A percentile compares a stretch with the other conserved stretches of the same genome.
These are phyloP conservation scores for Eucalyptus pauciflora DNA, from an alignment of 345 rosid species.

Conservation along the genomic window DNA sequence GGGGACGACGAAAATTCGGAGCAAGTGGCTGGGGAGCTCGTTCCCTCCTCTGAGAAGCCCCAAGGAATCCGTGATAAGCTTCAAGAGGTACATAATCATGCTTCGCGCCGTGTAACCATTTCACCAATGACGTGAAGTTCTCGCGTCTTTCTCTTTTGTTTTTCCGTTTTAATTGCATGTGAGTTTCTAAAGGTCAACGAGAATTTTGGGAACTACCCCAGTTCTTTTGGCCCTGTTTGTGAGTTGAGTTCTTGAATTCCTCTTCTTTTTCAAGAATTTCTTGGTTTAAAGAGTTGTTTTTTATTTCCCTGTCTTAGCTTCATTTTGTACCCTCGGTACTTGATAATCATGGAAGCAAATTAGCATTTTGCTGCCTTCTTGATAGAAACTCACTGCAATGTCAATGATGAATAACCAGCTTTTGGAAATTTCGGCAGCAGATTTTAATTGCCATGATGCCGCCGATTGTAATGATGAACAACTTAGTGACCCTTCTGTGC, in stretches of 20 bases:
- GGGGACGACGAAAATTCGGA: background rate
- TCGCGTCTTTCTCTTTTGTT: background rate
- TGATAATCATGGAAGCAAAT: background rate
- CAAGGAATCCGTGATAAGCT: conserved; percentile 84
- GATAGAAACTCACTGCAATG: background rate
- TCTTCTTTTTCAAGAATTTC: background rate
- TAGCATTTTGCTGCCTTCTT: background rate
- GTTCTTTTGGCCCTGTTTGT: background rate
- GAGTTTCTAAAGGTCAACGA: background rate
- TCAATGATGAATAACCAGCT: background rate
- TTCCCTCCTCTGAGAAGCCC: conserved; percentile 77
- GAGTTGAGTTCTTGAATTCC: background rate
- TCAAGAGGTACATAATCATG: conserved; percentile 35
- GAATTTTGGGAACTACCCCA: too few relatives aligned
- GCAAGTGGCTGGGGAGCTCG: conserved; percentile 62
- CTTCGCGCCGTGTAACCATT: background rate
- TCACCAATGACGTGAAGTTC: background rate
- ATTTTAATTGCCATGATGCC: background rate
- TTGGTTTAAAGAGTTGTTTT: background rate
- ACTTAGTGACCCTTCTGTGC: background rate
- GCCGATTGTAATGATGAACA: background rate
- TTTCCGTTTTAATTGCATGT: background rate
- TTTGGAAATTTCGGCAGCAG: background rate
- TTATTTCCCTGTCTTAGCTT: background rate
- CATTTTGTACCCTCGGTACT: background rate